Evolutionary conservation across 768 basidiomycete species (phyloP), one percentile per base, ranked within the genome.

Genomic region (Antrodiella citrinella): DNA sequence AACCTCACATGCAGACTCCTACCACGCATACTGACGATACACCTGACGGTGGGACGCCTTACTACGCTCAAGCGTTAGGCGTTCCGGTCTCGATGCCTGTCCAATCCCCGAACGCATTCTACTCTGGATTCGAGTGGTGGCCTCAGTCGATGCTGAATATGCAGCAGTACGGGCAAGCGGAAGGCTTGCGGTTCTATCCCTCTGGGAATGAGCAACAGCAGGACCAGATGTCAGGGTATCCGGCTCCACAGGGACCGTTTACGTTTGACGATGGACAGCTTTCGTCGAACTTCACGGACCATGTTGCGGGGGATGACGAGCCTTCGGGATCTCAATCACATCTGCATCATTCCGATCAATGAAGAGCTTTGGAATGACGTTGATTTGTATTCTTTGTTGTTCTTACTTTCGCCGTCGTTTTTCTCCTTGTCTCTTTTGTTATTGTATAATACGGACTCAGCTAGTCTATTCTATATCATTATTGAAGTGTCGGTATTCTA

Each of bases 91-190:
- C 30, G 7, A 35, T 35, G 30, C 41, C 45, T 2, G 13, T 43
- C 5, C 53, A 54, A 11, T 41, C 50, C 3, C 49, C 56, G 4
- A 46, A 51, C 12, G 51, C 57, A 9, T 57, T 53, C 44, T 54
- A 58, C 18, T 57, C 60, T 1, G 59, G 59, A 4, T 63, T 54
- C 42, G 60, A 63, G 51, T 63, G 58, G 57, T 63, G 60, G 62
- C 62, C 62, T 0, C 53, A 43, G 41, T 52, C 55, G 42, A 47
- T 56, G 10, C 44, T 51, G 4, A 53, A 22, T 19, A 22, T n/a
- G 21, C 35, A 38, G 35, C 41, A 43, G 19, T 43, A 43, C 19
- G 9, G 7, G 9, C 19, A 12, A 26, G 30, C 30, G 7, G 30
- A 35, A 7, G 11, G 42, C 44, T 20, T 24, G 25, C 41, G 41